These are phyloP conservation scores for Globisporangium heterothallicum DNA, from an alignment of 352 stramenopile genomes.

Conservation along the genomic window DNA sequence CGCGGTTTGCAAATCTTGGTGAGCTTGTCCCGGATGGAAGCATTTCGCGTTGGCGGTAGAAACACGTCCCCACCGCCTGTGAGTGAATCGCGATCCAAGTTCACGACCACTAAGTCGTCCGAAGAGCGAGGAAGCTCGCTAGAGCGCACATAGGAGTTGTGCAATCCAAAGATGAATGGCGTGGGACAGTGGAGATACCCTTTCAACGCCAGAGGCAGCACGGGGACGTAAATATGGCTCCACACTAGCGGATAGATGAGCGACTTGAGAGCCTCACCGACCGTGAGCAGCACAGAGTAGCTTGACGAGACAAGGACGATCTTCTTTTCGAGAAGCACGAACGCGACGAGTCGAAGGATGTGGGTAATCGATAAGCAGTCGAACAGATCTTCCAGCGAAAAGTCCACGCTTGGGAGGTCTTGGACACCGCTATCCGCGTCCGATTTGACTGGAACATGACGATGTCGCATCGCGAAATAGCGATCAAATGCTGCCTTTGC, in stretches of 20 bases:
- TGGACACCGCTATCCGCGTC: neutral
- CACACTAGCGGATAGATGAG: slow-evolving; percentile 62
- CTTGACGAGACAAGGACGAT: slow-evolving; percentile 66
- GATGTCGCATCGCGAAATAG: neutral
- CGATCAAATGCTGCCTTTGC: neutral
- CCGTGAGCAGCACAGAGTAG: slow-evolving; percentile 56
- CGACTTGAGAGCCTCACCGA: slow-evolving; percentile 41
- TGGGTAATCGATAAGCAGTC: slow-evolving; percentile 54
- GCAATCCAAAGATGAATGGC: slow-evolving; percentile 73
- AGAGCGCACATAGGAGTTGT: slow-evolving; percentile 46
- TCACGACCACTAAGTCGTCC: slow-evolving; percentile 48
- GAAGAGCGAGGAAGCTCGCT: slow-evolving; percentile 42
- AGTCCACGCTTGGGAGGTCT: slow-evolving; percentile 21
- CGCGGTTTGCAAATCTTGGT: slow-evolving; percentile 29
- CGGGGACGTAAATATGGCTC: slow-evolving; percentile 74
- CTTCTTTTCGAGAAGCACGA: slow-evolving; percentile 65
- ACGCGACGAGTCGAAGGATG: slow-evolving; percentile 53
- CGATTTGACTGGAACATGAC: neutral
- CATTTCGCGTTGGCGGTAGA: slow-evolving; percentile 30
- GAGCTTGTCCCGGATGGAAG: slow-evolving; percentile 37
- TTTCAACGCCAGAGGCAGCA: slow-evolving; percentile 56
- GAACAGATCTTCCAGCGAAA: slow-evolving; percentile 41
- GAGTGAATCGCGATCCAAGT: slow-evolving; percentile 47
- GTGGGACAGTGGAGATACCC: slow-evolving; percentile 71
- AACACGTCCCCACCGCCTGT: slow-evolving; percentile 40